Evolutionary conservation across 2,329 filamentous ascomycete genomes (phyloP).

Genomic region (Didymellaceae sp.): DNA sequence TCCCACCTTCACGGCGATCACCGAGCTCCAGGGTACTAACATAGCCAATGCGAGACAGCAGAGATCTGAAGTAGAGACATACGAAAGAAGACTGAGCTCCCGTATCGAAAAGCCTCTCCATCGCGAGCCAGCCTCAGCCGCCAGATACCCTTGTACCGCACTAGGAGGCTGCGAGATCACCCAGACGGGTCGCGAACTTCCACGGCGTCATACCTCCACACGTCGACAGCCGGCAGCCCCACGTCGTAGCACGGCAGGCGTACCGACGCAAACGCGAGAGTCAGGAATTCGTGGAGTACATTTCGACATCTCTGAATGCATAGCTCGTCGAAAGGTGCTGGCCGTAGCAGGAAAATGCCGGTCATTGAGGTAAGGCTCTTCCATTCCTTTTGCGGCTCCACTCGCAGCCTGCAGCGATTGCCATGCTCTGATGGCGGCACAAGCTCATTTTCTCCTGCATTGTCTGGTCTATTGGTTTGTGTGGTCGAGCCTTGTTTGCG

Average conservation of each 20-base stretch:
- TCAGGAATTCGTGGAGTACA: slow-evolving; percentile 6
- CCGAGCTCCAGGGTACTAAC: background rate
- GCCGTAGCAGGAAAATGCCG: slow-evolving; percentile 37
- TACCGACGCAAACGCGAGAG: slow-evolving; percentile 10
- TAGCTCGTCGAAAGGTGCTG: slow-evolving; percentile 20
- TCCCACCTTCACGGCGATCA: background rate
- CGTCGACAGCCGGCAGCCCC: slow-evolving; percentile 19
- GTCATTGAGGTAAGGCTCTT: slow-evolving; percentile 44
- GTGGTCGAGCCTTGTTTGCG: slow-evolving; percentile 12
- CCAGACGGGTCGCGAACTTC: slow-evolving; percentile 28
- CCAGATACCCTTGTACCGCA: slow-evolving; percentile 27
- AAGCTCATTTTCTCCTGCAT: slow-evolving; percentile 20
- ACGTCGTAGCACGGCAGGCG: slow-evolving; percentile 26
- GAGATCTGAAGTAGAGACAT: background rate
- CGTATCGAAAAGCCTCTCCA: slow-evolving; percentile 5
- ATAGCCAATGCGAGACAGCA: slow-evolving; percentile 4
- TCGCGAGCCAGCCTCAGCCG: slow-evolving; percentile 9
- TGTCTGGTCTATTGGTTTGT: slow-evolving; percentile 11
- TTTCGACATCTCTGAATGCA: slow-evolving; percentile 26
- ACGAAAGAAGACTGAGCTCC: background rate
- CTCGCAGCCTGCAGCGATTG: background rate
- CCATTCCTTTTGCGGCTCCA: slow-evolving; percentile 4
- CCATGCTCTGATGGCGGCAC: slow-evolving; percentile 4
- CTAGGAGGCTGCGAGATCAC: slow-evolving; percentile 31
- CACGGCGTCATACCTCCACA: slow-evolving; percentile 37